phyloP scores from a whole-genome alignment of 306 rosid genomes.

The Citrullus amarus region DNA sequence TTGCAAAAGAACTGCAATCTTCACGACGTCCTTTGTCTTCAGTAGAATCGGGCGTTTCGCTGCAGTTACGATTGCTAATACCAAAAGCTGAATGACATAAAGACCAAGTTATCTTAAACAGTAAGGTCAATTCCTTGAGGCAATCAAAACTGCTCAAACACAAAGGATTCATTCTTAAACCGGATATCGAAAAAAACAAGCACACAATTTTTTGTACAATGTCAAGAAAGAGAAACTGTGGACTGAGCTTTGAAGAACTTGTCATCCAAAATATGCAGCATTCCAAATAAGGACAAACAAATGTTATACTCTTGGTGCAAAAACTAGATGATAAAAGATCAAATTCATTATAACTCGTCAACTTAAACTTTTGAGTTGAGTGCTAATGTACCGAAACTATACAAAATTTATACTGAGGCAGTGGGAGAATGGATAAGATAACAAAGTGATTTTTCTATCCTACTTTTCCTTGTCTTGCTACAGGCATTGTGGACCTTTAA shows the following conservation, averaged over 20 bases:
- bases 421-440: constrained; percentile 66
- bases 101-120: not conserved
- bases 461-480: not conserved
- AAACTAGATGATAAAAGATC: not conserved
- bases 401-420: constrained; percentile 58
- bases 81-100: constrained; percentile 31
- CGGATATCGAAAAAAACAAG: not conserved
- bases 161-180: not conserved
- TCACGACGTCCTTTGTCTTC: constrained; percentile 37
- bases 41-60: constrained; percentile 12
- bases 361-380: not conserved
- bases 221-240: not conserved
- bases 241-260: not conserved
- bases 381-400: not conserved
- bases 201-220: not conserved
- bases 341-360: not conserved
- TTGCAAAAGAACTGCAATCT: constrained; percentile 30
- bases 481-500: not conserved
- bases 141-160: not conserved
- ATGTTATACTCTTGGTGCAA: not conserved
- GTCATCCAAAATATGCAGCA: not conserved
- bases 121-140: not conserved
- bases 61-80: constrained; percentile 20
- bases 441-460: constrained; percentile 19
- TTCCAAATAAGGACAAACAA: not conserved